Evolutionary conservation across 2,329 filamentous ascomycete species (phyloP), one percentile per base, ranked within the genome.

Genomic region (Colletotrichum lentis): DNA sequence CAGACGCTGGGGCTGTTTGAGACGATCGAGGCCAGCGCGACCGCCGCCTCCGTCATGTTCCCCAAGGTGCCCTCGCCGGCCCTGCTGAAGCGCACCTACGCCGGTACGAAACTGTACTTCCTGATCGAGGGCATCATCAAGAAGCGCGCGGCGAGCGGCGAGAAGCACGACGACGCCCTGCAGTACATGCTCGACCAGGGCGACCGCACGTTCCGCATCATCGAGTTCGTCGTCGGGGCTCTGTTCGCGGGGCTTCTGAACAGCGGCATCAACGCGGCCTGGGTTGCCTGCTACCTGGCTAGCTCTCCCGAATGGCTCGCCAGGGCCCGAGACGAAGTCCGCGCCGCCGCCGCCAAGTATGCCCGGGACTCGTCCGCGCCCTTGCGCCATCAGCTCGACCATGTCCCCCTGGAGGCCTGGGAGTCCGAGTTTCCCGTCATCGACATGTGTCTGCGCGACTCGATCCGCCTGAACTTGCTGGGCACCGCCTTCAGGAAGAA

Each of bases 171-270:
- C 2, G 86, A 88, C 70, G 76, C 84, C 0, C 69, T 88, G 71
- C 85, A 88, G 72, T 80, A 78, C 43, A 72, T 88, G 53, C 78
- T 88, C n/a, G 85, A 88, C 50, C 75, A 80, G 37, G 85, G 82
- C 5, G 80, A 83, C 18, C 75, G 73, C 20, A 78, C 82, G n/a
- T 71, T 73, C 11, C 75, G 50, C 46, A 56, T 53, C 54, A 22
- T 53, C 18, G 70, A 83, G 77, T 86, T 87, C 74, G 78, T 86
- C 41, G 76, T 87, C 39, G 81, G 82, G 18, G 77, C 83, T 0
- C 74, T 88, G 2, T 86, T 85, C 73, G 85, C 85, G 1, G 86
- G 85, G 22, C 78, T 84, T 35, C 69, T 87, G n/a, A 88, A 88
- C 75, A 84, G 77, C 22, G 85, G 84, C 49, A 81, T 86, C 73